Conservation (phyloP, 805 yeast species). For the Lachancea mirantina region DNA sequence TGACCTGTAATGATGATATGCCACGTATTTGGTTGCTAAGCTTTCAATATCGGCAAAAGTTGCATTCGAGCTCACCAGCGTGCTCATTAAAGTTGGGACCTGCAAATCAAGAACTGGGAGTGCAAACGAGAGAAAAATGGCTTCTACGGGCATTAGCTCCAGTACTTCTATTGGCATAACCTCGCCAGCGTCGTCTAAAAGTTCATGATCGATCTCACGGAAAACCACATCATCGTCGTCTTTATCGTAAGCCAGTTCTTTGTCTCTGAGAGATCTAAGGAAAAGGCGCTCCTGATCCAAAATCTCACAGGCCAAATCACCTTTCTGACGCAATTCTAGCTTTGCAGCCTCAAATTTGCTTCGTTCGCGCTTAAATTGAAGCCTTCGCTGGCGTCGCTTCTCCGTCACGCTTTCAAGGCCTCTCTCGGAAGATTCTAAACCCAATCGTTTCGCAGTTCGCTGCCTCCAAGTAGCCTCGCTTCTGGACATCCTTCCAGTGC, state of each 20-base stretch:
- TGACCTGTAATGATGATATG: slow-evolving; percentile 80
- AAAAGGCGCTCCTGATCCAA: slow-evolving; percentile 29
- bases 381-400: slow-evolving; percentile 62
- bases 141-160: slow-evolving; percentile 72
- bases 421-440: slow-evolving; percentile 27
- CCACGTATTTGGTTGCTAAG: slow-evolving; percentile 55
- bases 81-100: slow-evolving; percentile 14
- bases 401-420: slow-evolving; percentile 75
- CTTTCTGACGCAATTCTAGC: slow-evolving; percentile 35
- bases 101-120: slow-evolving; percentile 41
- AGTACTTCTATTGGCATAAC: slow-evolving; percentile 31
- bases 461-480: slow-evolving; percentile 87
- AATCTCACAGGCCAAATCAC: slow-evolving; percentile 29
- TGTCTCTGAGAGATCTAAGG: slow-evolving; percentile 28
- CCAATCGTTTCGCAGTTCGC: slow-evolving; percentile 52
- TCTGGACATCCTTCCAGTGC: slow-evolving; percentile 83
- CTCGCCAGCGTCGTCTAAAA: slow-evolving; percentile 27
- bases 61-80: slow-evolving; percentile 11
- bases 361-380: slow-evolving; percentile 63
- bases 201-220: slow-evolving; percentile 34
- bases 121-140: slow-evolving; percentile 57
- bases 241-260: slow-evolving; percentile 17
- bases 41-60: slow-evolving; percentile 25
- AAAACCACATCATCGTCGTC: slow-evolving; percentile 8
- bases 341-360: slow-evolving; percentile 48